These are phyloP conservation scores for Entophlyctis luteolus DNA, from an alignment of 192 early-diverging fungal species.

Conservation along the genomic window DNA sequence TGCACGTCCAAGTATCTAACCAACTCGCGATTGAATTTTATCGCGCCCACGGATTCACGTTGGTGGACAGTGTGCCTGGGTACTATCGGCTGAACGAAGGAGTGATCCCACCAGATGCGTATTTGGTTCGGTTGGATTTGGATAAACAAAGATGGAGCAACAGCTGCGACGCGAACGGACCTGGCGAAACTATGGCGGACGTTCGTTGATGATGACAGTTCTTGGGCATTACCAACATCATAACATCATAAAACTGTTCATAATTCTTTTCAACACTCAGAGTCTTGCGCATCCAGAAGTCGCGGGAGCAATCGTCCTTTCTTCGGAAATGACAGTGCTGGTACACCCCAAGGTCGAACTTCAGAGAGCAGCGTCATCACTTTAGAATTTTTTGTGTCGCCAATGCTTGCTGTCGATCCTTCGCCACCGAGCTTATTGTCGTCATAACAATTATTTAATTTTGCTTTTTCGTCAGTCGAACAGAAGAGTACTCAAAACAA, in stretches of 20 bases:
- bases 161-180: too few relatives aligned
- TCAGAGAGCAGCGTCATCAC: slow-evolving; percentile 43
- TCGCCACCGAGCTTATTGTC: slow-evolving; percentile 25
- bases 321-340: slow-evolving; percentile 37
- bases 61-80: slow-evolving; percentile 51
- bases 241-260: too few relatives aligned
- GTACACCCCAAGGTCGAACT: slow-evolving; percentile 48
- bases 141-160: neutral
- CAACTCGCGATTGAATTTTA: slow-evolving; percentile 80
- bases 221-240: too few relatives aligned
- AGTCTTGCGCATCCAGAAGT: too few relatives aligned
- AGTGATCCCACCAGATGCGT: slow-evolving; percentile 80
- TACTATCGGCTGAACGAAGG: slow-evolving; percentile 71
- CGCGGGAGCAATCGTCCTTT: slow-evolving; percentile 30
- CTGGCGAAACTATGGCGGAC: too few relatives aligned
- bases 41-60: slow-evolving; percentile 69
- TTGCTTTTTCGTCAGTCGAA: slow-evolving; percentile 24
- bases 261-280: too few relatives aligned
- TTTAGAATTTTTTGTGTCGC: slow-evolving; percentile 7
- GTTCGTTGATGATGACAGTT: too few relatives aligned
- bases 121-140: slow-evolving; percentile 35
- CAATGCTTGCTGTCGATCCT: neutral
- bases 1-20: slow-evolving; percentile 86
- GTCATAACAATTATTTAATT: neutral
- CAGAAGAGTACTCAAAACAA: neutral